These are phyloP conservation scores for Carex parvula DNA, from an alignment of 176 grass and related monocot species.

Conservation along the genomic window DNA sequence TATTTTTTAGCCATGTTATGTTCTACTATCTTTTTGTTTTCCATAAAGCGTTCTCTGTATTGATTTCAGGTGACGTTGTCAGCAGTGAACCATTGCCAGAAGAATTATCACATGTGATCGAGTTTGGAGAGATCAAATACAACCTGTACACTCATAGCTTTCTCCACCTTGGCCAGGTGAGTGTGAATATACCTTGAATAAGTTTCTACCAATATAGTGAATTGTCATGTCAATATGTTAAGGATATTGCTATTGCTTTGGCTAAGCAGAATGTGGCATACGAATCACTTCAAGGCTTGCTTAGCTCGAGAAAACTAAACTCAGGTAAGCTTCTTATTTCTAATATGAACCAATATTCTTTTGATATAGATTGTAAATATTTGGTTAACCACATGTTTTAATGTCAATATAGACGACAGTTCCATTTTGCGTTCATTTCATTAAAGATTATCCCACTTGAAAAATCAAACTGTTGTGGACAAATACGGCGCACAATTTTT, in stretches of 20 bases:
- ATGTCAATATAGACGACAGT: not conserved
- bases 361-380: not conserved
- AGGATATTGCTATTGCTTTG: not conserved
- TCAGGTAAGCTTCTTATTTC: conserved; percentile 47
- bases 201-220: not conserved
- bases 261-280: conserved; percentile 85
- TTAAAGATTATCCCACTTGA: not conserved
- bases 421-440: not conserved
- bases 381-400: not conserved
- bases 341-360: not conserved
- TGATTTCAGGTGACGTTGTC: conserved; percentile 58
- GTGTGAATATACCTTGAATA: conserved; percentile 11
- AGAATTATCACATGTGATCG: conserved; percentile 56
- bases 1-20: not conserved
- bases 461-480: not conserved
- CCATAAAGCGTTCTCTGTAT: not conserved
- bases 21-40: conserved; percentile 15
- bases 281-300: conserved; percentile 63
- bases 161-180: conserved; percentile 89
- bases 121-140: conserved; percentile 59
- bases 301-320: conserved; percentile 42
- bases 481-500: not conserved
- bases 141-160: conserved; percentile 86
- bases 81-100: conserved; percentile 47
- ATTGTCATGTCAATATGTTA: conserved; percentile 7